Evolutionary conservation across 2,329 filamentous ascomycete species (phyloP), one percentile per base, ranked within the genome.

Genomic region (Plectosphaerella cucumerina): DNA sequence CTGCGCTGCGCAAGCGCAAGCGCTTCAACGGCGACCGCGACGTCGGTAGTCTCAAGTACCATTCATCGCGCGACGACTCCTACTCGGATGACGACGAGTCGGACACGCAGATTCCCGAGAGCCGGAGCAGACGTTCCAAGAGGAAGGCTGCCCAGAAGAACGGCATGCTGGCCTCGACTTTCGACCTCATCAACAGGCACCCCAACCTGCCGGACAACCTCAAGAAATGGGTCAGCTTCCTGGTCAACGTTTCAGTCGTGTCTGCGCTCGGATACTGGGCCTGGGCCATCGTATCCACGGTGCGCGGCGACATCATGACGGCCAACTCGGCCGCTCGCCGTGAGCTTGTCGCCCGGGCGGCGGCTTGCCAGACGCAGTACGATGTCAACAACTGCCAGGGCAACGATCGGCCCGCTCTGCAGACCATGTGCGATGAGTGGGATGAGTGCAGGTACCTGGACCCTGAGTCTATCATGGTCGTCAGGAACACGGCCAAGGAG

Each of bases 381-480:
- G 73, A 78, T 2, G 77, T 84, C 45, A 99, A 99, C 62, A 76
- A 78, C 35, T 99, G 94, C 66, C 80, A 78, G 0, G 68, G 70
- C 50, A 76, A 80, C 3, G 79, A 79, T 17, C 80, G 87, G 14
- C 93, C 92, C 0, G 90, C 88, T 0, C 74, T 97, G 59, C 81
- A 87, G 54, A 71, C 70, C 0, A 73, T 87, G 4, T 99, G 94
- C 66, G 80, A 84, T 33, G 81, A 86, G 55, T 97, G 93, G 93
- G 84, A 87, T 56, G 75, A 82, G 31, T 97, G 94, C 70, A 96
- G 96, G 90, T 84, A 86, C 57, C 83, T 86, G 57, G 89, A 97
- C 62, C 86, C 91, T 1, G 78, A 85, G 43, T 83, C 84, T 50
- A 84, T 96, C 50, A 91, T 89, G 58, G 79, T 86, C 35, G 87